These are phyloP conservation scores for Pythium vanterpoolii DNA, from an alignment of 352 stramenopile genomes.

Conservation along the genomic window DNA sequence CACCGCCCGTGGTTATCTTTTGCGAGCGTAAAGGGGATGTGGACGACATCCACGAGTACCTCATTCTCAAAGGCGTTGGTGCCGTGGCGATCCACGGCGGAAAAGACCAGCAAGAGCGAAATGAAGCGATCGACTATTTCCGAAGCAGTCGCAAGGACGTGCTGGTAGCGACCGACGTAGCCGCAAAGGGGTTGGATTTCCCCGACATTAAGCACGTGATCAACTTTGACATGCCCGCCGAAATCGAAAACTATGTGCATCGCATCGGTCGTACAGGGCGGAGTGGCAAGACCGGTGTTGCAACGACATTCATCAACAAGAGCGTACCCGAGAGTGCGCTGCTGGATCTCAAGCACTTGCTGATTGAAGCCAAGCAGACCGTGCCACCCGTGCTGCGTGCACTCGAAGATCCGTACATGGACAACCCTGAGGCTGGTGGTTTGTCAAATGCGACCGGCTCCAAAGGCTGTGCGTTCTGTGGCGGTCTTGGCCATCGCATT, in stretches of 20 bases:
- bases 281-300: slow-evolving; percentile 96
- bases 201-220: slow-evolving; percentile 99
- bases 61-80: slow-evolving; percentile 97
- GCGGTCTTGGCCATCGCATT: slow-evolving; percentile 97
- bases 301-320: slow-evolving; percentile 99
- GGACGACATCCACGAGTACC: slow-evolving; percentile 99
- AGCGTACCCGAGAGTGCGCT: slow-evolving; percentile 92
- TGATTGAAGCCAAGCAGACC: slow-evolving; percentile 98
- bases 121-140: slow-evolving; percentile 95
- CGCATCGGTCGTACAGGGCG: slow-evolving; percentile 97
- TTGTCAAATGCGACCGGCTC: slow-evolving; percentile 75
- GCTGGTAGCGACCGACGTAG: slow-evolving; percentile 97
- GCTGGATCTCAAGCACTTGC: slow-evolving; percentile 98
- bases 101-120: slow-evolving; percentile 97
- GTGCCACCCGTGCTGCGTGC: slow-evolving; percentile 97
- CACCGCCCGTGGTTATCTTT: slow-evolving; percentile 97
- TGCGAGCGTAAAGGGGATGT: slow-evolving; percentile 96
- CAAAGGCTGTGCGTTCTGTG: slow-evolving; percentile 98
- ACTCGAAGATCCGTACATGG: slow-evolving; percentile 96
- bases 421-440: slow-evolving; percentile 52
- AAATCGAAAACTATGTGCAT: slow-evolving; percentile 99
- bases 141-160: slow-evolving; percentile 95
- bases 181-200: slow-evolving; percentile 98
- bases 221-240: slow-evolving; percentile 99
- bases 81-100: slow-evolving; percentile 96